Percentiles rank a stretch among this genome's conserved stretches.
Conservation (phyloP, 1,139 yeast species). For the Hansenula sp. region DNA sequence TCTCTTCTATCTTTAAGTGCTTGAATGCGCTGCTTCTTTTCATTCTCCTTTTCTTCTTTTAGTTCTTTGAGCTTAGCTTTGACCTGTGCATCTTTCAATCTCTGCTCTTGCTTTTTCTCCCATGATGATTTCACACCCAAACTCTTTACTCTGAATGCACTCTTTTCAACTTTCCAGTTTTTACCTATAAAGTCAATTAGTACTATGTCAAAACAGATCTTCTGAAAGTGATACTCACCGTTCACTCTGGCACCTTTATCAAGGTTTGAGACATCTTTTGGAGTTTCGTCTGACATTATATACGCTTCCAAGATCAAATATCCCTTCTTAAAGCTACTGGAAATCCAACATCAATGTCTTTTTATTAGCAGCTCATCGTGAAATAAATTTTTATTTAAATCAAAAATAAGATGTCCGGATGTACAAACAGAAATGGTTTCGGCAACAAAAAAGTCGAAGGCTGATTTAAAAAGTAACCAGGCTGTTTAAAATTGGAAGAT, state of each 20-base stretch:
- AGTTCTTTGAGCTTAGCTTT: slow-evolving; percentile 45
- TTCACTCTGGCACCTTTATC: slow-evolving; percentile 21
- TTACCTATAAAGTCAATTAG: slow-evolving; percentile 31
- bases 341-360: too few relatives aligned
- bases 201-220: neutral
- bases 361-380: too few relatives aligned
- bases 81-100: slow-evolving; percentile 33
- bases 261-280: neutral
- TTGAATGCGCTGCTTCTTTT: slow-evolving; percentile 44
- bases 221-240: slow-evolving; percentile 9
- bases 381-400: slow-evolving; percentile 1
- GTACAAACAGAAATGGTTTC: neutral
- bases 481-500: too few relatives aligned
- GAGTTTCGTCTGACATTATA: neutral
- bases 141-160: slow-evolving; percentile 35
- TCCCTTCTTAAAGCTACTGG: too few relatives aligned
- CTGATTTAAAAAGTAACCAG: too few relatives aligned
- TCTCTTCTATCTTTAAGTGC: slow-evolving; percentile 61
- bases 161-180: slow-evolving; percentile 52
- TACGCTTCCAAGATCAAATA: too few relatives aligned
- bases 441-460: neutral
- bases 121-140: slow-evolving; percentile 32
- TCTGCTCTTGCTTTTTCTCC: slow-evolving; percentile 33
- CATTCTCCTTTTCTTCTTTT: slow-evolving; percentile 58
- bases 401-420: slow-evolving; percentile 5